Conservation (phyloP, 768 basidiomycete species). For the Daedalea quercina region DNA sequence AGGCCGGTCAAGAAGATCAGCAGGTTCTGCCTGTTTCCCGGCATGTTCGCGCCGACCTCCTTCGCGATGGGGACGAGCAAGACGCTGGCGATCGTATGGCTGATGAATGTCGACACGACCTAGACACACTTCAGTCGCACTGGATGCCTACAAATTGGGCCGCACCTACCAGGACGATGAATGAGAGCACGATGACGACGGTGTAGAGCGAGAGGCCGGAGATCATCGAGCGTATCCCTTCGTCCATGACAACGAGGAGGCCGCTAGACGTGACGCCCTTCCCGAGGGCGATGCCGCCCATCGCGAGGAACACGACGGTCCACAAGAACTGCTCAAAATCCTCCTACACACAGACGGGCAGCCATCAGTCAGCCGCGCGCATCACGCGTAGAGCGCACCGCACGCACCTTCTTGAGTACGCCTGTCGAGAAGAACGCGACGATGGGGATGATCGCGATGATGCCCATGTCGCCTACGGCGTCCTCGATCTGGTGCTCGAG, state of each 20-base stretch:
- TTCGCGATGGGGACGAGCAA: slow-evolving; percentile 95
- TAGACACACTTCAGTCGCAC: slow-evolving; percentile 19
- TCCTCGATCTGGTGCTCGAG: slow-evolving; percentile 72
- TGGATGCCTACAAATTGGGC: background rate
- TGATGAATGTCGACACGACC: slow-evolving; percentile 92
- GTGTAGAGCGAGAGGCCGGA: slow-evolving; percentile 56
- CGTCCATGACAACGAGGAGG: slow-evolving; percentile 73
- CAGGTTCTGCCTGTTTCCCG: slow-evolving; percentile 63
- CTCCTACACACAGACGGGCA: slow-evolving; percentile 42
- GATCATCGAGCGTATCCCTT: slow-evolving; percentile 50
- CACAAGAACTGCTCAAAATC: slow-evolving; percentile 94
- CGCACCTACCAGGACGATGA: slow-evolving; percentile 23
- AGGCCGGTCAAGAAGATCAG: slow-evolving; percentile 91
- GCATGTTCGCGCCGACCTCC: slow-evolving; percentile 76
- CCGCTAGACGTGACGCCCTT: slow-evolving; percentile 90
- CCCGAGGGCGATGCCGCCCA: slow-evolving; percentile 97
- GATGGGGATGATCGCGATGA: slow-evolving; percentile 91
- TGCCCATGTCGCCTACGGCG: slow-evolving; percentile 90
- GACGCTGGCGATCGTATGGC: slow-evolving; percentile 94
- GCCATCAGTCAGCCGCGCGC: slow-evolving; percentile 70
- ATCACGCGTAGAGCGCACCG: slow-evolving; percentile 87
- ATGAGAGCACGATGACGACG: slow-evolving; percentile 57
- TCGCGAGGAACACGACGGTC: slow-evolving; percentile 93
- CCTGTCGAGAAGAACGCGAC: slow-evolving; percentile 93
- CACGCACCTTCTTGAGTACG: slow-evolving; percentile 80